These are phyloP conservation scores for Magnolia officinalis DNA, from an alignment of 164 flowering plant genomes.

Conservation along the genomic window DNA sequence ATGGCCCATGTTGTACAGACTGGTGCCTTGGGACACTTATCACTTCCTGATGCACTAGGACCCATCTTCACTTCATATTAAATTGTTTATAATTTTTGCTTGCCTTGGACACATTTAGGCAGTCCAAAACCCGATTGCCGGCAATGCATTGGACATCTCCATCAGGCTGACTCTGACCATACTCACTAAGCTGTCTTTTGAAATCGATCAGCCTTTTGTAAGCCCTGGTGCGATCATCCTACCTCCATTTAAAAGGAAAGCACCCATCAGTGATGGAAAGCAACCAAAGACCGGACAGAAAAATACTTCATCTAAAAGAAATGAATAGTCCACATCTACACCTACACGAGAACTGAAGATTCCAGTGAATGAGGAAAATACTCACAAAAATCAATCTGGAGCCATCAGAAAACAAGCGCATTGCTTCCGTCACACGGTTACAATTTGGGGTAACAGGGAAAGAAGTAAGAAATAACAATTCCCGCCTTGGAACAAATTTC, in stretches of 20 bases:
- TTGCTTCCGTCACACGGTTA: slow-evolving; percentile 65
- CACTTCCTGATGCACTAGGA: background rate
- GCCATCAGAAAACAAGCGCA: slow-evolving; percentile 37
- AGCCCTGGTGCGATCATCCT: slow-evolving; percentile 78
- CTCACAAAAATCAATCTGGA: slow-evolving; percentile 62
- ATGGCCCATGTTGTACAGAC: background rate
- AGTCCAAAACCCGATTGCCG: slow-evolving; percentile 26
- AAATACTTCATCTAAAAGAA: background rate
- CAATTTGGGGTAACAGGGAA: slow-evolving; percentile 79
- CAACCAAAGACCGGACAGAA: background rate
- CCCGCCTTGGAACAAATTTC: slow-evolving; percentile 30
- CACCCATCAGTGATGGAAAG: background rate
- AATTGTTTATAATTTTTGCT: slow-evolving; percentile 15
- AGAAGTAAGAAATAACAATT: slow-evolving; percentile 46
- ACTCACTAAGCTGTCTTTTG: slow-evolving; percentile 48
- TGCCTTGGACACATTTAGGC: slow-evolving; percentile 73
- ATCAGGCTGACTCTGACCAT: slow-evolving; percentile 42
- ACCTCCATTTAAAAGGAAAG: slow-evolving; percentile 16
- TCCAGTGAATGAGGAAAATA: slow-evolving; percentile 5
- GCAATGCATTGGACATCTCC: background rate
- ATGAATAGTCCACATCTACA: background rate
- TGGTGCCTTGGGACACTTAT: background rate
- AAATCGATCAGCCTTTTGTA: slow-evolving; percentile 60
- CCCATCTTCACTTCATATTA: too few relatives aligned
- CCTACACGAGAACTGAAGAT: background rate